Conservation (phyloP, 345 rosid genomes). For the Draba incana region DNA sequence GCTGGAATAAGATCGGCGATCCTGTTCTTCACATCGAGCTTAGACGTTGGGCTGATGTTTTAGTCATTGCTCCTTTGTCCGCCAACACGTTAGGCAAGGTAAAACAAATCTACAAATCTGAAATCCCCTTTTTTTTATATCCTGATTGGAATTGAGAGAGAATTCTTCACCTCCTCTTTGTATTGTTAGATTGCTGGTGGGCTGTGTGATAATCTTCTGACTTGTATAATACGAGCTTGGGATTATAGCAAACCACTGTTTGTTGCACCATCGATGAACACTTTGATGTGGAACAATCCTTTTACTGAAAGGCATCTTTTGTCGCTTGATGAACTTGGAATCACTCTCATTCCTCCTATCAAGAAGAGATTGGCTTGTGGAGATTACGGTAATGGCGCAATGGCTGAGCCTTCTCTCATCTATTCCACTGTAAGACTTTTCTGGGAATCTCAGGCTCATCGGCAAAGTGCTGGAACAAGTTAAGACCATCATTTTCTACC, state of each 20-base stretch:
- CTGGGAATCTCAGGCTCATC: slow-evolving; percentile 60
- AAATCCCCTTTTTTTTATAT: neutral
- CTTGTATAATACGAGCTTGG: slow-evolving; percentile 92
- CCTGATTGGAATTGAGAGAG: neutral
- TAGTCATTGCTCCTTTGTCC: slow-evolving; percentile 90
- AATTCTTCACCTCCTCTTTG: neutral
- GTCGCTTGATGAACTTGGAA: slow-evolving; percentile 84
- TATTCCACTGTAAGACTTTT: slow-evolving; percentile 76
- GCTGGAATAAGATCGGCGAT: slow-evolving; percentile 89
- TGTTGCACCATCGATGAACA: slow-evolving; percentile 90
- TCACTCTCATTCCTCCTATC: slow-evolving; percentile 82
- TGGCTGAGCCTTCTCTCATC: slow-evolving; percentile 89
- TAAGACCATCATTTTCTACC: slow-evolving; percentile 8
- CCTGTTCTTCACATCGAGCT: slow-evolving; percentile 90
- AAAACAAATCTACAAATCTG: neutral
- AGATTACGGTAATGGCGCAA: slow-evolving; percentile 85
- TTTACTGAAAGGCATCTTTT: slow-evolving; percentile 88
- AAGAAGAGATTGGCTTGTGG: slow-evolving; percentile 87
- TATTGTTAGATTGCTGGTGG: slow-evolving; percentile 87
- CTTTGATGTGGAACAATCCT: slow-evolving; percentile 92
- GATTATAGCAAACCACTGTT: slow-evolving; percentile 80
- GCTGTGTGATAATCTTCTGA: slow-evolving; percentile 83
- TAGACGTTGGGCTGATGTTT: slow-evolving; percentile 90
- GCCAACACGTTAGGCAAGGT: slow-evolving; percentile 98
- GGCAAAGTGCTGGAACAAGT: slow-evolving; percentile 33